Conservation (phyloP, 495 filamentous ascomycete species). For the Talaromyces borbonicus region DNA sequence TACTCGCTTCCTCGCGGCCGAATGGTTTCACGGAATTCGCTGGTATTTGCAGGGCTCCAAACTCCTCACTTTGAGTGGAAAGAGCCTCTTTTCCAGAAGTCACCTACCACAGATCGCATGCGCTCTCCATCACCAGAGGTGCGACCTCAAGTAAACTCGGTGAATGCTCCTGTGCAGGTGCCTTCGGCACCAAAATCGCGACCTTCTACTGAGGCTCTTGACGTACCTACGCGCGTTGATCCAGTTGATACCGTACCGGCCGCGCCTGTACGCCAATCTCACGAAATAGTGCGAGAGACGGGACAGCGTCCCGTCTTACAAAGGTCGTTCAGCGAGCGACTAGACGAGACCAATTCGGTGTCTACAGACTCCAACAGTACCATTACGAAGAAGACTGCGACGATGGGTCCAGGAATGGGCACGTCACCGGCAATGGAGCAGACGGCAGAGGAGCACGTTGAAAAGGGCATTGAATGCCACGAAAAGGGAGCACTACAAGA, state of each 20-base stretch:
- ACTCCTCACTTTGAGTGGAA: conserved; percentile 54
- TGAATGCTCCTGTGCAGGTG: not conserved
- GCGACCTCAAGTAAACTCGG: not conserved
- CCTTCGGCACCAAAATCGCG: not conserved
- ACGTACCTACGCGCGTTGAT: conserved; percentile 7
- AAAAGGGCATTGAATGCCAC: conserved; percentile 79
- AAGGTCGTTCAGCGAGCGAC: conserved; percentile 21
- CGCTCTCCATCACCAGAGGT: conserved; percentile 26
- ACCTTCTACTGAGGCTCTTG: not conserved
- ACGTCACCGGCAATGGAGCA: conserved; percentile 40
- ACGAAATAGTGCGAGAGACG: conserved; percentile 4
- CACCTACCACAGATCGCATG: conserved; percentile 28
- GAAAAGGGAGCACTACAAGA: conserved; percentile 77
- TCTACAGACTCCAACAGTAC: conserved; percentile 61
- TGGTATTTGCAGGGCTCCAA: conserved; percentile 51
- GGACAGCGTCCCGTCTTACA: not conserved
- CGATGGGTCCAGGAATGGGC: conserved; percentile 21
- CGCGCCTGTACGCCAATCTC: conserved; percentile 3
- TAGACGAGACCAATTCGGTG: conserved; percentile 39
- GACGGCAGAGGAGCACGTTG: conserved; percentile 76
- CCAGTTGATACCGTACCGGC: conserved; percentile 2
- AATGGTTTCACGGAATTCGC: conserved; percentile 58
- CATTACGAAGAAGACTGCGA: conserved; percentile 45
- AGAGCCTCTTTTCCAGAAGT: conserved; percentile 42
- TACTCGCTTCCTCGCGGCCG: conserved; percentile 77